Conservation (phyloP, 768 basidiomycete genomes). For the Pholiota molesta region DNA sequence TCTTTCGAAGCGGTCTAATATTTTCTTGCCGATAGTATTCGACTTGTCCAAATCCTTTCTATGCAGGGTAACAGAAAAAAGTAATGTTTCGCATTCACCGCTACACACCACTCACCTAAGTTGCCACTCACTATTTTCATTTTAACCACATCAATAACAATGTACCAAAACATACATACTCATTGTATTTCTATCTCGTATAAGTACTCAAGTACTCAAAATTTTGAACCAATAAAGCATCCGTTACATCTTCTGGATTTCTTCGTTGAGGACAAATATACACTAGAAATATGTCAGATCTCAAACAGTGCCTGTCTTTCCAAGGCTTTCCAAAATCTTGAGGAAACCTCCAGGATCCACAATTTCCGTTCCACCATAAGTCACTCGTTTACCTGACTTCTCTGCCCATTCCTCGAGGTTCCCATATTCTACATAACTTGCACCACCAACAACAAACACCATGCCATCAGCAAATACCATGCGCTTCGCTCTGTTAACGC, state of each 20-base stretch:
- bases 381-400: slow-evolving; percentile 80
- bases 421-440: slow-evolving; percentile 96
- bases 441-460: slow-evolving; percentile 95
- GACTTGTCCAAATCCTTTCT: slow-evolving; percentile 77
- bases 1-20: neutral
- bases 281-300: slow-evolving; percentile 1
- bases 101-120: no score
- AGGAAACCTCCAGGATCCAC: slow-evolving; percentile 89
- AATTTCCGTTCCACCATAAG: slow-evolving; percentile 97
- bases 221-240: neutral
- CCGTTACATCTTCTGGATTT: neutral
- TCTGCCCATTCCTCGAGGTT: slow-evolving; percentile 94
- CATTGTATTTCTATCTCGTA: slow-evolving; percentile 12
- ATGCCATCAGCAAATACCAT: slow-evolving; percentile 89
- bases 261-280: neutral
- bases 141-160: neutral
- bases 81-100: slow-evolving; percentile 22
- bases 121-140: no score
- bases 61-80: slow-evolving; percentile 67
- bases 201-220: neutral
- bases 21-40: slow-evolving; percentile 50
- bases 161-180: neutral
- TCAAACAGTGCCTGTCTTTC: slow-evolving; percentile 40
- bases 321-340: slow-evolving; percentile 64
- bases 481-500: slow-evolving; percentile 39